Evolutionary conservation across 139 green algal species (phyloP).

Genomic region (Choricystis sp.): DNA sequence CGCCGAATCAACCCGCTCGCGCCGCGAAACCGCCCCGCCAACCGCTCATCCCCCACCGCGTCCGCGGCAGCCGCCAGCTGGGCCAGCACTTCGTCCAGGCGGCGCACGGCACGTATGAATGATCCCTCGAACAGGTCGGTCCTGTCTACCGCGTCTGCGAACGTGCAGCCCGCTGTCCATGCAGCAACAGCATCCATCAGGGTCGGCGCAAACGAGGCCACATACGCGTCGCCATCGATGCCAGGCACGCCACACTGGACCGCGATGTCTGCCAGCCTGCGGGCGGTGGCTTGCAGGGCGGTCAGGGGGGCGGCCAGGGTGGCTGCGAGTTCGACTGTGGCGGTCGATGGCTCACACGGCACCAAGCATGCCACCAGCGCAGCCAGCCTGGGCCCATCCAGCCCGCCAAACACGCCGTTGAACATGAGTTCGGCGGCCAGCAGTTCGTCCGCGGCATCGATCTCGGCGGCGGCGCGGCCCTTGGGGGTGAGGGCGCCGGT

Average conservation of each 20-base stretch:
- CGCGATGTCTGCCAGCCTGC: constrained; percentile 22
- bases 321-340: constrained; percentile 27
- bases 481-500: constrained; percentile 19
- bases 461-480: constrained; percentile 35
- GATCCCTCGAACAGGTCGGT: constrained; percentile 54
- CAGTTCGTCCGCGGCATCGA: constrained; percentile 52
- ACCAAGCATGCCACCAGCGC: constrained; percentile 55
- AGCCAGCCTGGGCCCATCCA: constrained; percentile 36
- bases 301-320: constrained; percentile 27
- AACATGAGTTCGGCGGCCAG: constrained; percentile 66
- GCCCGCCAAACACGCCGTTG: constrained; percentile 36
- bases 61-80: constrained; percentile 30
- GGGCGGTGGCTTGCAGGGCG: constrained; percentile 37
- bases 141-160: constrained; percentile 37
- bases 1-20: constrained; percentile 25
- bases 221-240: constrained; percentile 42
- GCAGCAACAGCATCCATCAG: constrained; percentile 49
- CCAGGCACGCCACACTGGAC: constrained; percentile 32
- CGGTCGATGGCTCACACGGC: constrained; percentile 41
- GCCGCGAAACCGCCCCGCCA: constrained; percentile 20
- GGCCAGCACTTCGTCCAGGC: constrained; percentile 60
- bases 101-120: constrained; percentile 50
- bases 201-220: constrained; percentile 44
- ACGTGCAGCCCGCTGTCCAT: constrained; percentile 43
- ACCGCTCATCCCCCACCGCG: constrained; percentile 21